Conservation (phyloP, 371 early-diverging fungal genomes). For the Apophysomyces sp. region DNA sequence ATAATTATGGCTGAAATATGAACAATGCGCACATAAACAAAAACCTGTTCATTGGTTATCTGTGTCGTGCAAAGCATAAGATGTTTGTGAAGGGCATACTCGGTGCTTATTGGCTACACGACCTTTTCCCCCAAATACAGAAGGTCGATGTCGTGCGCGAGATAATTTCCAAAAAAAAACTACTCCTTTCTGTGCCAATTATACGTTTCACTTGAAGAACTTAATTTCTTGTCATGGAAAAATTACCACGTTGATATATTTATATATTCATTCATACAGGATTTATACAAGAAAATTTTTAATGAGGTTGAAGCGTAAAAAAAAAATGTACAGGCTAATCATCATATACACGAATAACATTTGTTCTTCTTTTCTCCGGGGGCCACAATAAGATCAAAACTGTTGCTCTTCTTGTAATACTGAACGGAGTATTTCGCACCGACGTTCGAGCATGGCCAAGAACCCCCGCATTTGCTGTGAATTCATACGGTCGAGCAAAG, state of each 20-base stretch:
- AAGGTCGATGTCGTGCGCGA: too few species aligned
- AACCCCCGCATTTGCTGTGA: conserved; percentile 56
- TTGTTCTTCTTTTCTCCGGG: neutral
- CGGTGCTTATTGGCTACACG: too few species aligned
- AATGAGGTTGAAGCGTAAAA: conserved; percentile 10
- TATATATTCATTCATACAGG: neutral
- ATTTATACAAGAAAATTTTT: neutral
- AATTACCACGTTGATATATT: neutral
- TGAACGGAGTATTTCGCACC: conserved; percentile 36
- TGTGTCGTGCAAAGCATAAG: too few species aligned
- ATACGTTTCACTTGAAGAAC: neutral
- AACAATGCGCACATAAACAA: too few species aligned
- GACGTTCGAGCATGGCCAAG: conserved; percentile 51
- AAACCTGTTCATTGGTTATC: too few species aligned
- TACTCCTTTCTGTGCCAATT: neutral
- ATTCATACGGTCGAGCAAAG: conserved; percentile 49
- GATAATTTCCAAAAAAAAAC: too few species aligned
- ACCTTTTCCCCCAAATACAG: too few species aligned
- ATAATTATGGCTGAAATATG: too few species aligned
- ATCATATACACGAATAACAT: neutral
- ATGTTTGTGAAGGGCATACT: neutral
- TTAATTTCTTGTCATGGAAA: neutral
- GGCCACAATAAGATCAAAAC: conserved; percentile 10
- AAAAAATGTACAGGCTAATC: conserved; percentile 7
- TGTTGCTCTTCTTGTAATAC: conserved; percentile 5